Base-by-base conservation (phyloP, 768 basidiomycete species). In the Xerocomus brunneocitrinus region DNA sequence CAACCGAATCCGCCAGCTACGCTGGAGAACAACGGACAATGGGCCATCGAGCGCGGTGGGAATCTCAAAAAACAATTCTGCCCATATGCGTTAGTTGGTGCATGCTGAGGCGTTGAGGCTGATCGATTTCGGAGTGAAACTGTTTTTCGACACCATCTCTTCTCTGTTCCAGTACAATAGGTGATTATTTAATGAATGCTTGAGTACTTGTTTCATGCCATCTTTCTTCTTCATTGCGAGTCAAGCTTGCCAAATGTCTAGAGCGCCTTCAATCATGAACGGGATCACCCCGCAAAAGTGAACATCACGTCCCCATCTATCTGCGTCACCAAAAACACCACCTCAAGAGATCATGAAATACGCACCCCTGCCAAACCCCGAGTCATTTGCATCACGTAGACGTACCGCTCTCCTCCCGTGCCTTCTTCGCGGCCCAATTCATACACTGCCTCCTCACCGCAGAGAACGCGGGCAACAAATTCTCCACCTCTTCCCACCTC, bases 401-500 rank as follows among this genome's bases (percentile, higher is more conserved):
- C 4, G 6, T 19, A 30, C 4, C 5, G 10, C 19, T 13, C 30
- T 3, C 25, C 16, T 49, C 36, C 27, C 3, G n/a, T 8, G 6
- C 19, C 49, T 32, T 41, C 19, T 25, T 32, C 34, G 12, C 22
- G 1, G 31, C 40, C 56, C 62, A 58, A 0, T 39, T 46, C 48
- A 54, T 43, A 10, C 50, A 55, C 19, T 66, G 64, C 52, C 25
- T 39, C 50, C 65, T 59, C 47, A 62, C 60, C 24, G 52, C 54
- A 1, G 48, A 50, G 16, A 65, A 67, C 22, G 59, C 63, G 6
- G 61, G 66, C 41, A 69, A 51, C 39, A 66, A 42, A 28, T 16
- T 43, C 22, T 50, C 55, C 13, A 67, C 66, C n/a, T 63, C 58
- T 12, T 59, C 55, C 66, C 66, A 67, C 49, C 40, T 38, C 34